Base-by-base conservation (phyloP, 1,284 basidiomycete genomes). In the Papiliotrema terrestris region DNA sequence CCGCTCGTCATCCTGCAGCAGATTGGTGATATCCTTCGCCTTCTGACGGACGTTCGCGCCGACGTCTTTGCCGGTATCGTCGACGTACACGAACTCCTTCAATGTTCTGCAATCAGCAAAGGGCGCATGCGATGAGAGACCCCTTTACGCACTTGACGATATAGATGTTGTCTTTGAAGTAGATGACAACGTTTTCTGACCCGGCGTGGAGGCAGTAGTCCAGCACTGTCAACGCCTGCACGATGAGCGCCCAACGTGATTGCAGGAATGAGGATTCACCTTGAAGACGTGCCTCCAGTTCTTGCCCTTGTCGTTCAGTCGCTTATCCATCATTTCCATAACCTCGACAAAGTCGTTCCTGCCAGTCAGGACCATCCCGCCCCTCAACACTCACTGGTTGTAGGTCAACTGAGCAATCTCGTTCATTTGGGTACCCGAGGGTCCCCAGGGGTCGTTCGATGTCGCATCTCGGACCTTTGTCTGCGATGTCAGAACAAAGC, bases 201-300 rank as follows among this genome's bases (percentile, higher is more conserved):
- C 96, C 96, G 54, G 92, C 90, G 71, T 98, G 95, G 26, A 99
- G 83, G 51, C 91, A 86, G 72, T 99, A 98, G 77, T 99, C 96
- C 46, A 99, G 85, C 11, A 99, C 83, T 0, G 94, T 98, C 52
- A 99, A 82, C 48, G 92, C 91, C 88, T 93, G 64, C 5, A n/a
- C 44, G 41, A 19, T 54, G 22, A 52, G 48, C n/a, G 29, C 6
- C 4, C 29, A 13, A 22, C 19, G 13, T 19, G 13, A 45, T 19
- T 32, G 44, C 22, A 26, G 35, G 41, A 44, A 13, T 13, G 39
- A 20, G n/a, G 49, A 38, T 71, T 78, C 60, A 86, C 90, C 83
- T 99, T 98, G 85, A 98, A 98, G 58, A 98, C 96, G 81, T 99
- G 96, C 50, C 95, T 83, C 96, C 96, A 99, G 73, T 98, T 98